Evolutionary conservation across 108 stramenopile species (phyloP).

Genomic region (Pseudonitzschia pungens): DNA sequence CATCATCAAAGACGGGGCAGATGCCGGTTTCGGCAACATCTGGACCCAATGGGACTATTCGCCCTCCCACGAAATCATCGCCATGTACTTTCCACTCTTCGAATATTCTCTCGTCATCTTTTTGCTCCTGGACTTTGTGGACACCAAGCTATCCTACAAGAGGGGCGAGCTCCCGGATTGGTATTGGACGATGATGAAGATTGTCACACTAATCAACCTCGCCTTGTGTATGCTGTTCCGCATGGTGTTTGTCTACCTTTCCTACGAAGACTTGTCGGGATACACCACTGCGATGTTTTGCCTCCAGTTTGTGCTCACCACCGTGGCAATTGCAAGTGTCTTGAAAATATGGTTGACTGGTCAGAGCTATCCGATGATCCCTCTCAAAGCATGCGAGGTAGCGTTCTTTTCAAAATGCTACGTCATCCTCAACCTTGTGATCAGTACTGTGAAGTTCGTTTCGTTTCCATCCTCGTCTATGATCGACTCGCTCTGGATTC

Average conservation of each 20-base stretch:
- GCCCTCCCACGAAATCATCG: conserved; percentile 25
- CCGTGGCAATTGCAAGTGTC: conserved; percentile 10
- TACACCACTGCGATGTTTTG: conserved; percentile 25
- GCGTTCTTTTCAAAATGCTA: background rate
- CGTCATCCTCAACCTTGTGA: background rate
- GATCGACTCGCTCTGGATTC: conserved; percentile 21
- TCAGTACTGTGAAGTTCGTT: conserved; percentile 3
- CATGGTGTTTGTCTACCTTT: conserved; percentile 25
- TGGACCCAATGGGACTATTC: conserved; percentile 27
- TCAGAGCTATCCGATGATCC: background rate
- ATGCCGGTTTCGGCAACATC: background rate
- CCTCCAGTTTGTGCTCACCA: conserved; percentile 17
- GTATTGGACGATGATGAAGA: conserved; percentile 17
- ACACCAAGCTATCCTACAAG: conserved; percentile 18
- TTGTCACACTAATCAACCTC: conserved; percentile 18
- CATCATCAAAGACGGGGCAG: conserved; percentile 3
- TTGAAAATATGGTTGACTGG: conserved; percentile 12
- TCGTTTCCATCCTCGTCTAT: background rate
- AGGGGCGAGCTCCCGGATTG: conserved; percentile 18
- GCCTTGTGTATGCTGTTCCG: conserved; percentile 14
- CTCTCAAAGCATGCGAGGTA: too few species aligned
- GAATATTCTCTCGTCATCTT: conserved; percentile 36
- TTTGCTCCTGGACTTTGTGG: conserved; percentile 16
- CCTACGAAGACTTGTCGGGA: conserved; percentile 11
- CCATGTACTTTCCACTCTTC: conserved; percentile 31